Percentiles rank a stretch among this genome's conserved stretches.
Evolutionary conservation across 164 flowering plant species (phyloP).

Genomic region (Akebia trifoliata): DNA sequence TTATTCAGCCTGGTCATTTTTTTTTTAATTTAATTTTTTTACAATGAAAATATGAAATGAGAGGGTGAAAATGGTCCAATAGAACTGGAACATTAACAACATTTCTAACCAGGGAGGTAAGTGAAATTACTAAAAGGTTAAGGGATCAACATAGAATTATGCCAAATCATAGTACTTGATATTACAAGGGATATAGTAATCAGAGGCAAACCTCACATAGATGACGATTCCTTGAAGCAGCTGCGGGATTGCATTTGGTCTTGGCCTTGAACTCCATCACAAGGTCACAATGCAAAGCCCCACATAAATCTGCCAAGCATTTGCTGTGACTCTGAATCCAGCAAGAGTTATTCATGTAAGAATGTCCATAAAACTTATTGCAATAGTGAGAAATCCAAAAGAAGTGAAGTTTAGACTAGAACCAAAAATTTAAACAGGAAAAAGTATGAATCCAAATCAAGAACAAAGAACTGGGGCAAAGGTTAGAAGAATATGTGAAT

Average conservation of each 20-base stretch:
- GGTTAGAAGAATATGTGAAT: not conserved
- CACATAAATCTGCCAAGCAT: slow-evolving; percentile 96
- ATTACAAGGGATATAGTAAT: slow-evolving; percentile 6
- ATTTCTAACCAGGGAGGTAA: no score
- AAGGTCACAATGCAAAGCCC: slow-evolving; percentile 88
- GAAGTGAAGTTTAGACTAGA: not conserved
- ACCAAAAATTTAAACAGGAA: not conserved
- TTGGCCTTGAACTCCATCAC: slow-evolving; percentile 52
- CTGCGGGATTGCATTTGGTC: slow-evolving; percentile 89
- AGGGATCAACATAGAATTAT: no score
- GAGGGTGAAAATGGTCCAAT: no score
- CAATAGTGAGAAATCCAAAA: not conserved
- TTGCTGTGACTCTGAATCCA: slow-evolving; percentile 61
- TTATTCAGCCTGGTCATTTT: no score
- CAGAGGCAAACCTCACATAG: slow-evolving; percentile 73
- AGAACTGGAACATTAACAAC: no score
- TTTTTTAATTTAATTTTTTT: no score
- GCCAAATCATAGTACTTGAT: not conserved
- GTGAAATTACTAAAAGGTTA: no score
- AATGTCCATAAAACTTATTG: not conserved
- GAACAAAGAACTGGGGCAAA: not conserved
- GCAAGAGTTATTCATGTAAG: slow-evolving; percentile 2
- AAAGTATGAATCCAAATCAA: not conserved
- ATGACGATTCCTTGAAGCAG: slow-evolving; percentile 75
- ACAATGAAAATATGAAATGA: no score